Evolutionary conservation across 345 rosid genomes (phyloP).

Genomic region (Linum usitatissimum): DNA sequence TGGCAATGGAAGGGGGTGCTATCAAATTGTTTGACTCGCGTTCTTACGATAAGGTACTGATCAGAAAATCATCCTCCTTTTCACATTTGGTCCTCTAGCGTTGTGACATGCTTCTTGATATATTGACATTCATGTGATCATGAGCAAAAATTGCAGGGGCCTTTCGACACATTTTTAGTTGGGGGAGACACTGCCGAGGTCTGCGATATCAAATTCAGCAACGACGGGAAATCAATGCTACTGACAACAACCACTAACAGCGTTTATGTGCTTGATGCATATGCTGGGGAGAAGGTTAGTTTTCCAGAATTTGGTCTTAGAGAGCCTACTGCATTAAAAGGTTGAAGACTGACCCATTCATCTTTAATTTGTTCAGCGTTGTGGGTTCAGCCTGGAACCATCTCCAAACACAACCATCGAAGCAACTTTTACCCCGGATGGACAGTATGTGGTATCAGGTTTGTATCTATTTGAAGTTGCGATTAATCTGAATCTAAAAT

Average conservation of each 20-base stretch:
- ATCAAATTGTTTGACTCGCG: constrained; percentile 92
- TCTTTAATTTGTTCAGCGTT: constrained; percentile 40
- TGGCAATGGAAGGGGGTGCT: constrained; percentile 99
- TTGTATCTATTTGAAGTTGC: no score
- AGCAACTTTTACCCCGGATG: constrained; percentile 94
- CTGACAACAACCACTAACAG: constrained; percentile 81
- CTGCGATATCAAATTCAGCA: constrained; percentile 93
- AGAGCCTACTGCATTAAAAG: not conserved
- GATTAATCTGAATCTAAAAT: no score
- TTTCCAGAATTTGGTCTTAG: not conserved
- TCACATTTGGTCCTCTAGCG: not conserved
- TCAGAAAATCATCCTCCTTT: not conserved
- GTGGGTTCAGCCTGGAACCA: constrained; percentile 86
- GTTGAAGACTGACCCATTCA: constrained; percentile 6
- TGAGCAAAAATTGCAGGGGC: constrained; percentile 57
- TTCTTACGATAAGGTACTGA: constrained; percentile 75
- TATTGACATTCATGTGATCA: constrained; percentile 15
- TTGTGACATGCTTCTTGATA: constrained; percentile 11
- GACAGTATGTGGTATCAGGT: constrained; percentile 91
- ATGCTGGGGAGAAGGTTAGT: constrained; percentile 87
- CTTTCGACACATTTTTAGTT: constrained; percentile 89
- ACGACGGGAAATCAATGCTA: constrained; percentile 92
- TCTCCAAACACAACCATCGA: constrained; percentile 69
- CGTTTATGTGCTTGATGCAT: constrained; percentile 86
- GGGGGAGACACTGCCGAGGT: constrained; percentile 98